Evolutionary conservation across 768 basidiomycete species (phyloP), one percentile per base, ranked within the genome.

Genomic region (Chiua virens): DNA sequence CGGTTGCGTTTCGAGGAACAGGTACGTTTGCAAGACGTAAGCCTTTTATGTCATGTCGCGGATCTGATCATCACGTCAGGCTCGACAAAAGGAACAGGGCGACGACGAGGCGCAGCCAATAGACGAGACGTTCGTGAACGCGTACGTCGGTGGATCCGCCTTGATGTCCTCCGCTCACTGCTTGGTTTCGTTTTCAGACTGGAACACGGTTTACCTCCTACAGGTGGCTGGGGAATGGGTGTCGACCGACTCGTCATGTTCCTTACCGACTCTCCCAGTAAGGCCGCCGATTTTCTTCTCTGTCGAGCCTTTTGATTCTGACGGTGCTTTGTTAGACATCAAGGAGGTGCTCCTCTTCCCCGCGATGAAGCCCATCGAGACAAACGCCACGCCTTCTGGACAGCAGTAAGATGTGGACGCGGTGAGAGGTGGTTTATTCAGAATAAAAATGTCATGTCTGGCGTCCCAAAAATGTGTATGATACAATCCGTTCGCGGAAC

Each of bases 161-260:
- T 44, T 20, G 20, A 25, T 36, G 21, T 49, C 50, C n/a, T 22
- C 48, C 36, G 17, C 46, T 56, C 18, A 56, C 37, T 30, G 34
- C 4, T 11, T 30, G 30, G 30, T 11, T 14, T 22, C 27, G 15
- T 53, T 5, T 43, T 37, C 62, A 93, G 92, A 3, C 84, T 99
- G 56, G 97, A 99, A 72, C 92, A 98, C 64, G 97, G 94, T 68
- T 82, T 99, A 2, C 93, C 97, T 6, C 97, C 97, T 0, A 99
- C 96, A 4, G 96, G 93, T 52, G 96, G 96, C 40, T 98, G 93
- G 92, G 96, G 94, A 56, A 78, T 98, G 48, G 95, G 96, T 48
- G 89, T 98, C 59, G 95, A 98, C 67, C 86, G 94, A 53, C 77
- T 98, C 35, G 92, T 98, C 72, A 98, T 98, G 96, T 98, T 98